A percentile compares a stretch with the other conserved stretches of the same genome.
Conservation (phyloP, 1,284 basidiomycete genomes). For the Hymenochaete sp. region DNA sequence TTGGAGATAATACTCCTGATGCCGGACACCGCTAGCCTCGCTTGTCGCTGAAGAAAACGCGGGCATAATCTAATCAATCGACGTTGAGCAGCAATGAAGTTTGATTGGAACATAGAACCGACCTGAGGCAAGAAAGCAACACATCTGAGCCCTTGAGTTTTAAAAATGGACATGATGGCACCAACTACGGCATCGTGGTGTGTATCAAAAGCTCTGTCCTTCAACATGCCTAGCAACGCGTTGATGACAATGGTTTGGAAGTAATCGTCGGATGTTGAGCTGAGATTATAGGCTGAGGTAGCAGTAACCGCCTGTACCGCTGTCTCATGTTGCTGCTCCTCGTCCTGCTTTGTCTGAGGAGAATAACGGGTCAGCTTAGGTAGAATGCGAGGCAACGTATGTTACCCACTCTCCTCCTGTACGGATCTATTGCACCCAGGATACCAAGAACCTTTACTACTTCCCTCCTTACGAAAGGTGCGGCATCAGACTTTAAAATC, state of each 20-base stretch:
- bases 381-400: background rate
- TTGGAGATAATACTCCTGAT: slow-evolving; percentile 93
- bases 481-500: slow-evolving; percentile 81
- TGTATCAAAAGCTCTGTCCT: slow-evolving; percentile 77
- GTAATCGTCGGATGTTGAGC: slow-evolving; percentile 78
- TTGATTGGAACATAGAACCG: slow-evolving; percentile 18
- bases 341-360: slow-evolving; percentile 59
- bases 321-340: slow-evolving; percentile 68
- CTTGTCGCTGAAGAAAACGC: slow-evolving; percentile 90
- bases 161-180: slow-evolving; percentile 99
- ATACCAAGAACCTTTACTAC: slow-evolving; percentile 93
- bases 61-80: slow-evolving; percentile 81
- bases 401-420: slow-evolving; percentile 74
- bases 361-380: slow-evolving; percentile 5
- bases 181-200: slow-evolving; percentile 95
- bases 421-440: slow-evolving; percentile 96
- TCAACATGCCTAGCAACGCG: slow-evolving; percentile 81
- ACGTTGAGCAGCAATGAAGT: background rate
- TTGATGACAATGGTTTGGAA: slow-evolving; percentile 96
- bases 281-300: too few species aligned
- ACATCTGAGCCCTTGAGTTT: slow-evolving; percentile 95
- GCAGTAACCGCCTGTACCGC: slow-evolving; percentile 48
- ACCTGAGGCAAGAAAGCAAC: slow-evolving; percentile 94
- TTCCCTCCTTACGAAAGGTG: slow-evolving; percentile 74
- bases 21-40: slow-evolving; percentile 62